Conservation (phyloP, 2,329 filamentous ascomycete species). For the Dactylellina leptospora region DNA sequence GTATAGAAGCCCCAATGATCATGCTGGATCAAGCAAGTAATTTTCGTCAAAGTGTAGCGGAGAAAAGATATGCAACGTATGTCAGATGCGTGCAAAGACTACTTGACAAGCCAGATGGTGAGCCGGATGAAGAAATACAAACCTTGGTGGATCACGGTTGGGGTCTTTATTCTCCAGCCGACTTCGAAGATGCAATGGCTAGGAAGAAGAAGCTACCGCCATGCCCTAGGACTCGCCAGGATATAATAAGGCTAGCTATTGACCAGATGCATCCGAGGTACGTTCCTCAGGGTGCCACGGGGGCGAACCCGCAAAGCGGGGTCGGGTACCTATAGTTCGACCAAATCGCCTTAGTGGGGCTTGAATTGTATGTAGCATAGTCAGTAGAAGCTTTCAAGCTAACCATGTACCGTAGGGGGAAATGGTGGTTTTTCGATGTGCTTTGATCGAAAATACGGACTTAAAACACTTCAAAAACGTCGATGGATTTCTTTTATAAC, state of each 20-base stretch:
- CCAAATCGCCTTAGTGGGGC: background rate
- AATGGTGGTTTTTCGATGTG: too few relatives aligned
- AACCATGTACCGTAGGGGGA: too few relatives aligned
- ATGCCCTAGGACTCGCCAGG: slow-evolving; percentile 12
- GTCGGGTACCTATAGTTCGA: slow-evolving; percentile 1
- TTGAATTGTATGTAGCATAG: too few relatives aligned
- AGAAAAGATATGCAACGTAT: slow-evolving; percentile 1
- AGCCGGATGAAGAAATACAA: slow-evolving; percentile 10
- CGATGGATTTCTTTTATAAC: too few relatives aligned
- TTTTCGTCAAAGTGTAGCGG: background rate
- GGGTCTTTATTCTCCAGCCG: slow-evolving; percentile 19
- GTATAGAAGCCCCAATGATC: background rate
- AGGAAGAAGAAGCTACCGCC: background rate
- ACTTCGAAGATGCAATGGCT: slow-evolving; percentile 16
- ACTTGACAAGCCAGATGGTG: background rate
- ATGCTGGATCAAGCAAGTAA: background rate
- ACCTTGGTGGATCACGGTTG: slow-evolving; percentile 1
- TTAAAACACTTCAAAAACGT: too few relatives aligned
- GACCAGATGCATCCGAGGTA: slow-evolving; percentile 15
- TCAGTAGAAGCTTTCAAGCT: too few relatives aligned
- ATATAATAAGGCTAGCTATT: slow-evolving; percentile 19
- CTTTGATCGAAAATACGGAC: too few relatives aligned
- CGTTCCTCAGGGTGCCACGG: slow-evolving; percentile 3
- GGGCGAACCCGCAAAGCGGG: slow-evolving; percentile 39
- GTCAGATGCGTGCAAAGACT: slow-evolving; percentile 11